These are phyloP conservation scores for Ogataea minuta DNA, from an alignment of 805 yeast species.

Conservation along the genomic window DNA sequence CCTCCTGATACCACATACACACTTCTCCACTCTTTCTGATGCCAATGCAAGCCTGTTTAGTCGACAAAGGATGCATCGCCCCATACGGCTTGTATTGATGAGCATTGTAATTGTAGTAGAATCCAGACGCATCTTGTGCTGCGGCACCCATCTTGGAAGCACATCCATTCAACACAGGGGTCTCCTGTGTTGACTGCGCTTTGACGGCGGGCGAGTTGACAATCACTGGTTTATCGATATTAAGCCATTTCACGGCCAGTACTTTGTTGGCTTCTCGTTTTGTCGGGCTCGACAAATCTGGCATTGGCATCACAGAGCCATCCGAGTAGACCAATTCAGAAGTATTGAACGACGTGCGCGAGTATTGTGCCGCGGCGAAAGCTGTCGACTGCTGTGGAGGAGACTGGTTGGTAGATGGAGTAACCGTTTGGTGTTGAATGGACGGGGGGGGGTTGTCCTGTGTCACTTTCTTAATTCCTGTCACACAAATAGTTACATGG, in stretches of 20 bases:
- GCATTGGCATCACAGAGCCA: slow-evolving; percentile 20
- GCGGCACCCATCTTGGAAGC: slow-evolving; percentile 38
- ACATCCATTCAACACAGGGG: slow-evolving; percentile 34
- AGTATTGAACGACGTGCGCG: slow-evolving; percentile 37
- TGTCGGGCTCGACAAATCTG: slow-evolving; percentile 26
- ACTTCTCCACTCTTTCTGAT: slow-evolving; percentile 62
- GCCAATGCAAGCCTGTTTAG: slow-evolving; percentile 70
- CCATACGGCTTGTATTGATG: slow-evolving; percentile 60
- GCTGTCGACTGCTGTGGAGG: slow-evolving; percentile 10
- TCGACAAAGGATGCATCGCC: slow-evolving; percentile 62
- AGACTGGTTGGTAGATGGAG: slow-evolving; percentile 23
- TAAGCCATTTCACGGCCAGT: slow-evolving; percentile 69
- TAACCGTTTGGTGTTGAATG: slow-evolving; percentile 19
- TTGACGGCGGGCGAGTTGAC: slow-evolving; percentile 57
- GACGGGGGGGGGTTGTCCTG: slow-evolving; percentile 18
- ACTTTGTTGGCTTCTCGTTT: slow-evolving; percentile 28
- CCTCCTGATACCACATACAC: slow-evolving; percentile 61
- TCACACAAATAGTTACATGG: slow-evolving; percentile 52
- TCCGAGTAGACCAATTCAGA: slow-evolving; percentile 51
- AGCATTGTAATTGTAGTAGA: slow-evolving; percentile 52
- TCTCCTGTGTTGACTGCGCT: slow-evolving; percentile 26
- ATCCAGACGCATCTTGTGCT: slow-evolving; percentile 31
- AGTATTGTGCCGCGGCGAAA: slow-evolving; percentile 34
- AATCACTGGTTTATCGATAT: slow-evolving; percentile 64
- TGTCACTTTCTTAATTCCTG: slow-evolving; percentile 43